These are phyloP conservation scores for Russula lepida DNA, from an alignment of 768 basidiomycete species.

Conservation along the genomic window DNA sequence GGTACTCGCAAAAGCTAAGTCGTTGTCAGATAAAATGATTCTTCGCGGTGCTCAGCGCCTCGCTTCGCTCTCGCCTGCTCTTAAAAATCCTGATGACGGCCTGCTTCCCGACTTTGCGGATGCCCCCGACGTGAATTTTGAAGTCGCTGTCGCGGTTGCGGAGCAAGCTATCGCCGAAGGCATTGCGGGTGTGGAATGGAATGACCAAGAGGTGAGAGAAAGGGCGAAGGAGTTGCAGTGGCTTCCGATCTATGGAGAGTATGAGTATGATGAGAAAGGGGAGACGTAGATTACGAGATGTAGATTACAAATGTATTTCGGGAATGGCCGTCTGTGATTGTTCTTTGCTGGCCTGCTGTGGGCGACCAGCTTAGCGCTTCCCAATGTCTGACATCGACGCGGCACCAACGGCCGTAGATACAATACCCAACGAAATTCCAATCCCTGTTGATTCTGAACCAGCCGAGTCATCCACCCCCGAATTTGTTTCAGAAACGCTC, in stretches of 20 bases:
- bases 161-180: slow-evolving; percentile 73
- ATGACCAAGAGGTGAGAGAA: slow-evolving; percentile 45
- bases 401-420: background rate
- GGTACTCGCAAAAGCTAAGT: slow-evolving; percentile 54
- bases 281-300: slow-evolving; percentile 22
- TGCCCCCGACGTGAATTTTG: slow-evolving; percentile 65
- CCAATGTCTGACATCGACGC: slow-evolving; percentile 12
- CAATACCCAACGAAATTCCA: slow-evolving; percentile 7
- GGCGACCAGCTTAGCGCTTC: background rate
- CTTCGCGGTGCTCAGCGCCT: slow-evolving; percentile 70
- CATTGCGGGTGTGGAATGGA: slow-evolving; percentile 50
- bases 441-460: slow-evolving; percentile 18
- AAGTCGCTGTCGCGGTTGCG: slow-evolving; percentile 75
- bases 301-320: slow-evolving; percentile 2
- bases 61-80: slow-evolving; percentile 66
- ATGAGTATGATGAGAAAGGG: slow-evolving; percentile 54
- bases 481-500: slow-evolving; percentile 69
- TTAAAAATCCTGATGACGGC: slow-evolving; percentile 58
- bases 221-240: slow-evolving; percentile 46
- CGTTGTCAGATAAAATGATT: slow-evolving; percentile 80
- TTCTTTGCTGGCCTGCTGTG: background rate
- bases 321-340: background rate
- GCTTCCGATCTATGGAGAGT: slow-evolving; percentile 58
- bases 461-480: slow-evolving; percentile 29
- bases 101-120: slow-evolving; percentile 73